These are phyloP conservation scores for Globisporangium spinosum DNA, from an alignment of 352 stramenopile genomes.

Conservation along the genomic window DNA sequence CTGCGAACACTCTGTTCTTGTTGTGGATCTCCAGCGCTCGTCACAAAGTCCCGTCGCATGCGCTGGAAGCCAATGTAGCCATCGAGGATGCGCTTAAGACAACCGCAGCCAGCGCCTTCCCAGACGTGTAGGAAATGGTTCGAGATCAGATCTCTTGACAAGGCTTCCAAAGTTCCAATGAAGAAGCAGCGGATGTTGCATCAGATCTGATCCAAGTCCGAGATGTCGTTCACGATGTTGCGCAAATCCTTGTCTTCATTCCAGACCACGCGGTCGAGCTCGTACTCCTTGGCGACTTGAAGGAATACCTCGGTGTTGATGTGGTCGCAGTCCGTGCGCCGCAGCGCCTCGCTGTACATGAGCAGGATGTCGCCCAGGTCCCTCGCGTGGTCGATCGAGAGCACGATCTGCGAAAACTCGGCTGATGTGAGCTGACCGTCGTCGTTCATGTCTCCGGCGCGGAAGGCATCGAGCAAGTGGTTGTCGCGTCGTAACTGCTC, in stretches of 20 bases:
- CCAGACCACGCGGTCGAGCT: slow-evolving; percentile 69
- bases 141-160: slow-evolving; percentile 42
- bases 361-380: slow-evolving; percentile 67
- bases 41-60: slow-evolving; percentile 52
- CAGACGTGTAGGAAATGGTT: slow-evolving; percentile 63
- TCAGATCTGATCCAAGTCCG: slow-evolving; percentile 67
- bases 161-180: slow-evolving; percentile 59
- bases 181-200: slow-evolving; percentile 52
- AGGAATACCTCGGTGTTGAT: slow-evolving; percentile 64
- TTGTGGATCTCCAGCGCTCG: neutral
- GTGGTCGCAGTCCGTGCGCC: slow-evolving; percentile 50
- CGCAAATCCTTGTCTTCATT: slow-evolving; percentile 61
- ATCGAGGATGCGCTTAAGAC: slow-evolving; percentile 79
- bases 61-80: slow-evolving; percentile 77
- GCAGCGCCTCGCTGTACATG: slow-evolving; percentile 81
- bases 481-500: slow-evolving; percentile 67
- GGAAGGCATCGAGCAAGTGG: slow-evolving; percentile 69
- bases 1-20: slow-evolving; percentile 21
- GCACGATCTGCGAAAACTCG: slow-evolving; percentile 78
- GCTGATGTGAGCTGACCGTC: slow-evolving; percentile 71
- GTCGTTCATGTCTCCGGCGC: slow-evolving; percentile 73
- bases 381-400: slow-evolving; percentile 64
- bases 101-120: slow-evolving; percentile 71
- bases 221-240: slow-evolving; percentile 62
- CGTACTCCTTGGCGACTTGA: slow-evolving; percentile 71